Percentiles rank a stretch among this genome's conserved stretches.
Evolutionary conservation across 1,139 yeast genomes (phyloP).

Genomic region (Magnusiomyces fungicola): DNA sequence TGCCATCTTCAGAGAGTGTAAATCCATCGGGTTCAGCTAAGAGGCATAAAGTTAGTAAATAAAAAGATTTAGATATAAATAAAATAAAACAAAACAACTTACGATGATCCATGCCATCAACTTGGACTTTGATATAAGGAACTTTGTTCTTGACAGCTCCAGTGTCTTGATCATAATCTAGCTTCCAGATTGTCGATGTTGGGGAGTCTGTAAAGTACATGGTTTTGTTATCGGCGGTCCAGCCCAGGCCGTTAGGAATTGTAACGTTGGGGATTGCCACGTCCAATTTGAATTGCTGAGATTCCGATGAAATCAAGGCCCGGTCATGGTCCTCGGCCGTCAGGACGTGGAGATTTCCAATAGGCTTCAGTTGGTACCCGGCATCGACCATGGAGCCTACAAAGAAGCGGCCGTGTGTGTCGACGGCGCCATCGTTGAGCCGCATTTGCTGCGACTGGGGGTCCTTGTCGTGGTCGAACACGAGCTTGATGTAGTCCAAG

Average conservation of each 20-base stretch:
- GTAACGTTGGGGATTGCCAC: conserved; percentile 17
- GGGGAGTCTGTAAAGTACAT: conserved; percentile 71
- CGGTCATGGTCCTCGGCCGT: conserved; percentile 27
- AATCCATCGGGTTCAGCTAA: conserved; percentile 64
- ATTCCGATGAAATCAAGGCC: background rate
- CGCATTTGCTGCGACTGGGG: conserved; percentile 16
- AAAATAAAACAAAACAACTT: conserved; percentile 1
- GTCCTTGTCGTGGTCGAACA: conserved; percentile 15
- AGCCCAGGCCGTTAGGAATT: conserved; percentile 64
- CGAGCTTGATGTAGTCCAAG: conserved; percentile 16
- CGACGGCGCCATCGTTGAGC: conserved; percentile 33
- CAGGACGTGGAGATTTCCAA: conserved; percentile 34
- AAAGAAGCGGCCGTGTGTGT: conserved; percentile 31
- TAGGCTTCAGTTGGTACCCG: conserved; percentile 18
- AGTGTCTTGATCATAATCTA: conserved; percentile 46
- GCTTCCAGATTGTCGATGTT: conserved; percentile 51
- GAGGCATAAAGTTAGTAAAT: background rate
- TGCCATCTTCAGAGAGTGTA: conserved; percentile 52
- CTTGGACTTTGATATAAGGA: conserved; percentile 25
- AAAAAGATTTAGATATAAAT: background rate
- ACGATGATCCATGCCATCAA: conserved; percentile 11
- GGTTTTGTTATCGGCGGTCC: conserved; percentile 43
- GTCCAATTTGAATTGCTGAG: background rate
- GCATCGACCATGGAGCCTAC: conserved; percentile 28
- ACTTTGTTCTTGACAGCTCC: conserved; percentile 42